Evolutionary conservation across 352 stramenopile species (phyloP).

Genomic region (Pythium pectinolyticum): DNA sequence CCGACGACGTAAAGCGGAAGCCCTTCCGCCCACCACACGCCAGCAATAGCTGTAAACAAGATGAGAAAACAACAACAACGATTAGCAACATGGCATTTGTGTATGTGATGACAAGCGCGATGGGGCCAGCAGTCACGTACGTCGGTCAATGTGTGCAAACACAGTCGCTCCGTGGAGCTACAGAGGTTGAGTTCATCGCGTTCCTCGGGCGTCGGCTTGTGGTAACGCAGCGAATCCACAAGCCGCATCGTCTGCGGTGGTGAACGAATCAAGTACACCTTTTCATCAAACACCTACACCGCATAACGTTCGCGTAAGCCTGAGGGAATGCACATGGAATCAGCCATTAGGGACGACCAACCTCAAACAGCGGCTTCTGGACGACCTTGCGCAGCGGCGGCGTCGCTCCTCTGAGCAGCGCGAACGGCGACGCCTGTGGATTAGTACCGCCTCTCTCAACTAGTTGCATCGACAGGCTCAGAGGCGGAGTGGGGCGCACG

Average conservation of each 20-base stretch:
- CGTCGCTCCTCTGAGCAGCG: slow-evolving; percentile 19
- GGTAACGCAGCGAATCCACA: slow-evolving; percentile 80
- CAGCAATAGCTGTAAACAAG: slow-evolving; percentile 59
- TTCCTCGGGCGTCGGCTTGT: slow-evolving; percentile 78
- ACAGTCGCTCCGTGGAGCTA: slow-evolving; percentile 70
- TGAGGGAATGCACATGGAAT: not conserved
- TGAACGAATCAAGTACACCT: slow-evolving; percentile 63
- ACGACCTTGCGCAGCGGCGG: slow-evolving; percentile 58
- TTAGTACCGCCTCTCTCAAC: not conserved
- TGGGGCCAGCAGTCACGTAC: slow-evolving; percentile 31
- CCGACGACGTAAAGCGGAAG: slow-evolving; percentile 70
- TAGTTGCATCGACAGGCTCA: slow-evolving; percentile 13
- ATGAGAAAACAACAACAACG: not conserved
- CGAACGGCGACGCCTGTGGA: slow-evolving; percentile 6
- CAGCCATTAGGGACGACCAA: slow-evolving; percentile 9
- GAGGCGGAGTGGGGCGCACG: slow-evolving; percentile 11
- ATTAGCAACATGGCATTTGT: not conserved
- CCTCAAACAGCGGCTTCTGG: slow-evolving; percentile 75
- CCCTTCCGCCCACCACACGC: slow-evolving; percentile 75
- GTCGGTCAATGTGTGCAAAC: slow-evolving; percentile 74
- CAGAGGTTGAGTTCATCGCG: slow-evolving; percentile 66
- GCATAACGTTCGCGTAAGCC: not conserved
- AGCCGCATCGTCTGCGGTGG: slow-evolving; percentile 83
- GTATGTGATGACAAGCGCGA: no score
- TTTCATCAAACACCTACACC: slow-evolving; percentile 68